Base-by-base conservation (phyloP, 169 alveolate genomes). In the Plasmodium cynomolgi region DNA sequence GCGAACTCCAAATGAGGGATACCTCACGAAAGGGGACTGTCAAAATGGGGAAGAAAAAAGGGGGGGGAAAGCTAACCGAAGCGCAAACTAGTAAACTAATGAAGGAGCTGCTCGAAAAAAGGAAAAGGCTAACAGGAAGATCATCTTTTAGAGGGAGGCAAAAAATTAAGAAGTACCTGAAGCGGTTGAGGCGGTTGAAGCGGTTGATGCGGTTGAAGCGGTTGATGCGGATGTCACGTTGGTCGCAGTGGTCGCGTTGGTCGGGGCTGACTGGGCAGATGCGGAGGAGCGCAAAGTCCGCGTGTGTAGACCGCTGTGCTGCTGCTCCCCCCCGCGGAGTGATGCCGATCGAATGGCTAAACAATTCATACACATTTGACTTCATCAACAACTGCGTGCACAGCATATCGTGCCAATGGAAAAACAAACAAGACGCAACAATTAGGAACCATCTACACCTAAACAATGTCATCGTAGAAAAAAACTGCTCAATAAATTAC, bases 341-440 rank as follows among this genome's bases (percentile, higher is more conserved):
- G 44, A 20, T n/a, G 34, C 47, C 94, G 13, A 23, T 90, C 11
- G 94, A 90, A 41, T 90, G 94, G 94, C 34, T 90, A 2, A 90
- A 90, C 77, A 90, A 90, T 26, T 13, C 94, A 8, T 90, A 90
- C 73, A 90, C 90, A 15, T 90, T 44, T 41, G 90, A 90, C 74
- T 90, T 90, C 33, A n/a, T 29, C 37, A 90, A 80, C 58, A 90
- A 79, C 74, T 90, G 84, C 23, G 50, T 90, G 17, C 94, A 90
- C 47, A 90, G 83, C 34, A 90, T 73, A 23, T 79, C 91, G 11
- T 80, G 71, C 34, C 88, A 62, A 17, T 90, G 94, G 94, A 90
- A 90, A 80, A 90, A 90, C 83, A 90, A 90, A 74, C 71, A 39
- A 23, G 94, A 90, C 83, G 90, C 94, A 26, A 90, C 94, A 3